A percentile compares a stretch with the other conserved stretches of the same genome.
Evolutionary conservation across 768 basidiomycete genomes (phyloP).

Genomic region (Panaeolus cyanescens): DNA sequence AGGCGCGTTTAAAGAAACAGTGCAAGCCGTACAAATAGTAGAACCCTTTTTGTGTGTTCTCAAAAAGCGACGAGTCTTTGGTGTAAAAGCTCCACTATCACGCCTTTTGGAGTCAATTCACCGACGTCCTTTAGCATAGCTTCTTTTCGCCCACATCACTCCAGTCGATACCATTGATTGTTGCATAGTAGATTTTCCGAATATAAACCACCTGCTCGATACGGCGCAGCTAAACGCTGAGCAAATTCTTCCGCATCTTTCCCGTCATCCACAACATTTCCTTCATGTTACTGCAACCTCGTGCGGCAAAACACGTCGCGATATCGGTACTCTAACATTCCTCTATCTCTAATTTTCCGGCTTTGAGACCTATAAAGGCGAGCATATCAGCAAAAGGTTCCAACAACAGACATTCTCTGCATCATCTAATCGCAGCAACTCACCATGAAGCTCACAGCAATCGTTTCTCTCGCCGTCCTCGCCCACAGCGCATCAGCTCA

Average conservation of each 20-base stretch:
- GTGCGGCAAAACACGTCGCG: background rate
- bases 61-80: too few species aligned
- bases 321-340: background rate
- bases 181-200: background rate
- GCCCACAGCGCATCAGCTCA: constrained; percentile 28
- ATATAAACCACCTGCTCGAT: background rate
- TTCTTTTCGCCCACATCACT: background rate
- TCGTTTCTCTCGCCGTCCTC: constrained; percentile 21
- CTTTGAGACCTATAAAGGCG: background rate
- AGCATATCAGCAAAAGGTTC: background rate
- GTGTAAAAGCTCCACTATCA: too few species aligned
- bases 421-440: background rate
- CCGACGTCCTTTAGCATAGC: background rate
- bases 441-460: constrained; percentile 24
- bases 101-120: background rate
- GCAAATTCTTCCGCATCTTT: background rate
- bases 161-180: background rate
- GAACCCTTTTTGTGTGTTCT: too few species aligned
- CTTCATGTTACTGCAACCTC: background rate
- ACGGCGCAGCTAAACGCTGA: background rate
- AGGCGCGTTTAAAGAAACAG: too few species aligned
- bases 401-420: background rate
- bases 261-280: background rate
- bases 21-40: too few species aligned
- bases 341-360: background rate